These are phyloP conservation scores for Aspergillus sp. DNA, from an alignment of 2,329 filamentous ascomycete genomes.

Conservation along the genomic window DNA sequence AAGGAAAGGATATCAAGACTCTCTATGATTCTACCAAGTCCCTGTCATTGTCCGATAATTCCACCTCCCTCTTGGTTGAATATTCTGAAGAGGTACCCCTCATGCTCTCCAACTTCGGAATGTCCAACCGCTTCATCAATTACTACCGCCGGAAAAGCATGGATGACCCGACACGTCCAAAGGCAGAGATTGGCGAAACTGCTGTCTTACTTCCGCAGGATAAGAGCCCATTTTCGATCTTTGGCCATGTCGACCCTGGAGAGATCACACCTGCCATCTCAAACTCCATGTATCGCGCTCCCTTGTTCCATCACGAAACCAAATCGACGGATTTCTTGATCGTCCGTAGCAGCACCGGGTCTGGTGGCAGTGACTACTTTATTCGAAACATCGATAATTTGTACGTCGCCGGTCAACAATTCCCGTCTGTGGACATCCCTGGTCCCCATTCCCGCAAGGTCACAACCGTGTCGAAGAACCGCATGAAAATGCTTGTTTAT, in stretches of 20 bases:
- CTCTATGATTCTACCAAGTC: conserved; percentile 79
- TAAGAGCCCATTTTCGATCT: conserved; percentile 91
- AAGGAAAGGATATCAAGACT: conserved; percentile 72
- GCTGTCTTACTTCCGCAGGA: conserved; percentile 87
- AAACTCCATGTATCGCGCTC: conserved; percentile 92
- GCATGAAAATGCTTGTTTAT: conserved; percentile 93
- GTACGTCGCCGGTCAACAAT: conserved; percentile 86
- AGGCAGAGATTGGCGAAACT: conserved; percentile 82
- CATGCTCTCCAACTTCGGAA: conserved; percentile 92
- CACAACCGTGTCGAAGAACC: conserved; percentile 93
- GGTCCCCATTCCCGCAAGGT: conserved; percentile 92
- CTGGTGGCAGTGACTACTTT: conserved; percentile 75
- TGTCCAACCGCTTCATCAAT: conserved; percentile 94
- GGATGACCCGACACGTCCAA: conserved; percentile 73
- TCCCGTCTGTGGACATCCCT: conserved; percentile 87
- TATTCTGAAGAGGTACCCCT: conserved; percentile 93
- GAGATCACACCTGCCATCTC: conserved; percentile 88
- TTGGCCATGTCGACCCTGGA: conserved; percentile 87
- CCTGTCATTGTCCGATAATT: conserved; percentile 83
- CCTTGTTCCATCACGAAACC: conserved; percentile 81
- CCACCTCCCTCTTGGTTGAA: conserved; percentile 81
- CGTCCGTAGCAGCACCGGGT: conserved; percentile 74
- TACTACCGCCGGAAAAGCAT: conserved; percentile 86
- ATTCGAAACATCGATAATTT: conserved; percentile 88
- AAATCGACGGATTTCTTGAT: conserved; percentile 83